Percentiles rank a stretch among this genome's conserved stretches.
Evolutionary conservation across 192 early-diverging fungal genomes (phyloP).

Genomic region (Entomortierella lignicola): DNA sequence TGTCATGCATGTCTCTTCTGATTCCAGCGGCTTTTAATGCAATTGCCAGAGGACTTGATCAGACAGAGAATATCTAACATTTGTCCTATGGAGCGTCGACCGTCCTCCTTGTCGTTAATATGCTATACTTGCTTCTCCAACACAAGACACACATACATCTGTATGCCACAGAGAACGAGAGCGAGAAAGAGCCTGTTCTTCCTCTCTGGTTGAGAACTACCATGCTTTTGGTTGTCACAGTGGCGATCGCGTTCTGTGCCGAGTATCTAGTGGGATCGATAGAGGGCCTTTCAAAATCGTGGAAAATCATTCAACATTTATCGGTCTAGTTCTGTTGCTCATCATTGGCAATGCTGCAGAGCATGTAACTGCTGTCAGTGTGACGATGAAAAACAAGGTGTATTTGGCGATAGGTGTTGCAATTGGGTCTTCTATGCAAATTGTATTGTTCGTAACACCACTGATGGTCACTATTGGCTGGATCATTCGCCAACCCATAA

Average conservation of each 20-base stretch:
- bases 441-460: constrained; percentile 82
- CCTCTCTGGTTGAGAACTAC: constrained; percentile 41
- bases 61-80: constrained; percentile 59
- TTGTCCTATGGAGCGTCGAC: constrained; percentile 77
- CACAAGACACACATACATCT: constrained; percentile 80
- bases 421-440: constrained; percentile 91
- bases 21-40: constrained; percentile 76
- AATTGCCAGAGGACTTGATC: constrained; percentile 37
- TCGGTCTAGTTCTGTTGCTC: constrained; percentile 91
- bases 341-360: constrained; percentile 93
- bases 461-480: constrained; percentile 83
- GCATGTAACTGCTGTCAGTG: constrained; percentile 86
- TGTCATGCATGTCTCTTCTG: constrained; percentile 74
- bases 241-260: constrained; percentile 81
- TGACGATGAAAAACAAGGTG: constrained; percentile 91
- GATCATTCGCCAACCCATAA: constrained; percentile 84
- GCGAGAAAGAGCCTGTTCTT: constrained; percentile 74
- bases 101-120: constrained; percentile 75
- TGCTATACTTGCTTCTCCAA: constrained; percentile 75
- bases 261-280: constrained; percentile 89
- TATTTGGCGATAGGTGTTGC: constrained; percentile 91
- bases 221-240: constrained; percentile 71
- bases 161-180: constrained; percentile 61
- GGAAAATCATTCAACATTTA: constrained; percentile 84
- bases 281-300: constrained; percentile 76